These are phyloP conservation scores for Lecanicillium sp. DNA, from an alignment of 2,329 filamentous ascomycete species.

Conservation along the genomic window DNA sequence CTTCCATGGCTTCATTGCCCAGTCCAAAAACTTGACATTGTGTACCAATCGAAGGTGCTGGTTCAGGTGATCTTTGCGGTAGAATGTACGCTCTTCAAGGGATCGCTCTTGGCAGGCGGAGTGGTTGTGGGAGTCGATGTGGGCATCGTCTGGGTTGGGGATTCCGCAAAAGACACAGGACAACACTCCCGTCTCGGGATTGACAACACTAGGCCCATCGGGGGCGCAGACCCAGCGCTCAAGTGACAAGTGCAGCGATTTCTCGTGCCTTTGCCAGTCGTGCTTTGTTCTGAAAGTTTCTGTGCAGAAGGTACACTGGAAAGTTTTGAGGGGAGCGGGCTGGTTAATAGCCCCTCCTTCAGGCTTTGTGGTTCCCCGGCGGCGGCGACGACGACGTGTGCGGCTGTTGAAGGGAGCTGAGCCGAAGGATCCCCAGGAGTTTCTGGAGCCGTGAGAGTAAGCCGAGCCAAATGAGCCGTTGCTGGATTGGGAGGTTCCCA, in stretches of 20 bases:
- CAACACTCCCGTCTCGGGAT: slow-evolving; percentile 52
- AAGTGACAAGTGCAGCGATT: slow-evolving; percentile 58
- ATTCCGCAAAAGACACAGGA: slow-evolving; percentile 56
- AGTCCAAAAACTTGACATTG: slow-evolving; percentile 52
- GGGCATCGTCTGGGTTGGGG: slow-evolving; percentile 47
- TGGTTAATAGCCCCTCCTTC: slow-evolving; percentile 31
- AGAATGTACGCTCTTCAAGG: slow-evolving; percentile 56
- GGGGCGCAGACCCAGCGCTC: slow-evolving; percentile 61
- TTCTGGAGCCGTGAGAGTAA: slow-evolving; percentile 52
- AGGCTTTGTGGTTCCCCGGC: slow-evolving; percentile 33
- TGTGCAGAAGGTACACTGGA: slow-evolving; percentile 64
- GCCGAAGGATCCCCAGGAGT: slow-evolving; percentile 48
- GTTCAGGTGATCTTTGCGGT: slow-evolving; percentile 61
- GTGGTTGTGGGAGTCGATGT: slow-evolving; percentile 55
- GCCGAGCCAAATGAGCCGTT: slow-evolving; percentile 53
- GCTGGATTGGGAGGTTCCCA: slow-evolving; percentile 56
- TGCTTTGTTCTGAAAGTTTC: slow-evolving; percentile 63
- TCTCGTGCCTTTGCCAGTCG: slow-evolving; percentile 67
- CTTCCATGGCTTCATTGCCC: slow-evolving; percentile 63
- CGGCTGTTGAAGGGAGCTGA: slow-evolving; percentile 38
- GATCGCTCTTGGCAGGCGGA: slow-evolving; percentile 61
- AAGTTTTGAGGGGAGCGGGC: slow-evolving; percentile 45
- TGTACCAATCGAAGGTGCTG: slow-evolving; percentile 60
- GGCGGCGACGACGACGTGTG: slow-evolving; percentile 44
- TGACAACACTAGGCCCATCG: slow-evolving; percentile 48